A percentile compares a stretch with the other conserved stretches of the same genome.
Evolutionary conservation across 1,139 yeast species (phyloP).

Genomic region (Hyphopichia buzzinii): DNA sequence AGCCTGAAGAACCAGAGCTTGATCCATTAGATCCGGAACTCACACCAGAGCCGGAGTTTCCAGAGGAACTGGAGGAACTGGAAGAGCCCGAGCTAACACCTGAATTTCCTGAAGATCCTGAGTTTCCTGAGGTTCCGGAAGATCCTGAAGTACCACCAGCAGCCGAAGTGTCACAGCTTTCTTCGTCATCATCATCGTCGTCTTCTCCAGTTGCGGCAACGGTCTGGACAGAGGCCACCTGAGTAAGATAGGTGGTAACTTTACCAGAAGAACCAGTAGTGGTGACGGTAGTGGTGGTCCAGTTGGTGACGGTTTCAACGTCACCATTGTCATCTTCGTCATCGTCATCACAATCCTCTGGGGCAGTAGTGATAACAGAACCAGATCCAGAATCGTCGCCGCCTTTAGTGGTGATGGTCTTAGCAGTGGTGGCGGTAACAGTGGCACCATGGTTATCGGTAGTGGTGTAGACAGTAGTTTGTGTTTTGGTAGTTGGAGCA

Average conservation of each 20-base stretch:
- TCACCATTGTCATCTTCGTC: constrained; percentile 11
- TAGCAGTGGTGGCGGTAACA: constrained; percentile 4
- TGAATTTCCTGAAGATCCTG: neutral
- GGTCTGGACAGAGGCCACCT: constrained; percentile 7
- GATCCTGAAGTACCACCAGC: neutral
- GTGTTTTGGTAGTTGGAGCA: constrained; percentile 6
- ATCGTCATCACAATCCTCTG: constrained; percentile 9
- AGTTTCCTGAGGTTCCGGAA: neutral
- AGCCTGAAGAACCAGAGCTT: constrained; percentile 1
- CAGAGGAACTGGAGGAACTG: constrained; percentile 7
- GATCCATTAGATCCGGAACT: constrained; percentile 2
- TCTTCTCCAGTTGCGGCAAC: constrained; percentile 4
- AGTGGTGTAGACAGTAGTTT: constrained; percentile 5
- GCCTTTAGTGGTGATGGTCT: constrained; percentile 8
- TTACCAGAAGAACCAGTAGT: constrained; percentile 3
- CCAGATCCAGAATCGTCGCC: too few species aligned
- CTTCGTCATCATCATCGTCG: constrained; percentile 7
- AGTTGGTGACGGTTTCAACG: constrained; percentile 2
- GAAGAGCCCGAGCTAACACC: neutral
- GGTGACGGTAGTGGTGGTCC: constrained; percentile 1
- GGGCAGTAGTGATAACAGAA: constrained; percentile 4
- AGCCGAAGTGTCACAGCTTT: neutral
- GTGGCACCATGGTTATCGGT: neutral
- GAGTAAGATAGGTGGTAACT: constrained; percentile 5
- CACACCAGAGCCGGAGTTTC: constrained; percentile 11